Base-by-base conservation (phyloP, 331 rosid species). In the Spiraea crenata region DNA sequence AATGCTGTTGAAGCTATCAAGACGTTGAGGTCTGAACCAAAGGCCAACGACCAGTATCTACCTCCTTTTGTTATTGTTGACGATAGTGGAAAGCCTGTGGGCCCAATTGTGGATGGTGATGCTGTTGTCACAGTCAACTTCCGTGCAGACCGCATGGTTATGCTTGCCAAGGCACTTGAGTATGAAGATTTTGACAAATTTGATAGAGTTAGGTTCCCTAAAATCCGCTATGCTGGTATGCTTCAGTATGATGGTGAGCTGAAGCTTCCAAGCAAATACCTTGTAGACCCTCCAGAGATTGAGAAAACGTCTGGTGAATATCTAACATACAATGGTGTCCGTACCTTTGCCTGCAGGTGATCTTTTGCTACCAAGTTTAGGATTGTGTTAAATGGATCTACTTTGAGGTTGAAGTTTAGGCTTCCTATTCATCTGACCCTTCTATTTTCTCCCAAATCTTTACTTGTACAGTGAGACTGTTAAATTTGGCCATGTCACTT, bases 231-330 rank as follows among this genome's bases (percentile, higher is more conserved):
- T 74, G 98, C 98, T 80, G 99, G 99, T 57, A 91, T 95, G 99
- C 98, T 95, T 72, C 89, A 91, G 76, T 95, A 95, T 78, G 99
- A 95, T 50, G 99, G 99, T 66, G 98, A 95, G 82, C 77, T 95
- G 96, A 89, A 91, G 90, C 96, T 95, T 72, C 99, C 99, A 41
- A 81, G 49, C 74, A 89, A 71, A 44, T 93, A 93, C 88, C 97
- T 93, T 80, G 99, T 93, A 62, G 80, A 89, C 38, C 99, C 99
- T 58, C 99, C 99, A 34, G 95, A 87, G 82, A 93, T 93, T 5
- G 99, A 93, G 0, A 87, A 96, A 87, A 93, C 99, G 20, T 93
- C 99, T 70, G 99, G 99, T 60, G 99, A 93, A 91, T 93, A 90
- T 82, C 83, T 93, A 20, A 96, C 88, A 47, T 58, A 89, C 37